Conservation (phyloP, 306 rosid genomes). For the Vicia sativa region DNA sequence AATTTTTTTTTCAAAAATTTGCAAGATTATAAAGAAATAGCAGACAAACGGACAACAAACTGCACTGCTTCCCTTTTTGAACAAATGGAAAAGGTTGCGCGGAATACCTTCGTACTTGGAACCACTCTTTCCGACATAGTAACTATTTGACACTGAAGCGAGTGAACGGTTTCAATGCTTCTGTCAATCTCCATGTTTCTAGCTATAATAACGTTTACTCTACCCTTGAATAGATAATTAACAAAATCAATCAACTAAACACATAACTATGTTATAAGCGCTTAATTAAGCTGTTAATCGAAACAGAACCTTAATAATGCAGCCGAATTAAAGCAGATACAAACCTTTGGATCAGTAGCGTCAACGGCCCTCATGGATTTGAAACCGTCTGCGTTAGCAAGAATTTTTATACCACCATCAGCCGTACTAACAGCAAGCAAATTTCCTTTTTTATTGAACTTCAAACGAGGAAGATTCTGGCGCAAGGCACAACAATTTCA, state of each 20-base stretch:
- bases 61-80: no score
- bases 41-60: no score
- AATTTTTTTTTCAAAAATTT: slow-evolving; percentile 4
- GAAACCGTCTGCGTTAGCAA: slow-evolving; percentile 64
- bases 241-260: slow-evolving; percentile 1
- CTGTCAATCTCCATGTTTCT: slow-evolving; percentile 55
- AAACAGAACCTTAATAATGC: neutral
- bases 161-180: slow-evolving; percentile 57
- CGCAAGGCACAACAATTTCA: slow-evolving; percentile 33
- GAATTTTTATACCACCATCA: slow-evolving; percentile 64
- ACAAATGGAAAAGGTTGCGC: slow-evolving; percentile 11
- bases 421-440: slow-evolving; percentile 76
- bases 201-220: slow-evolving; percentile 39
- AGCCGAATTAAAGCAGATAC: neutral
- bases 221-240: slow-evolving; percentile 43
- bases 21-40: no score
- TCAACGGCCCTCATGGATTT: slow-evolving; percentile 53
- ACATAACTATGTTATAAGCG: neutral
- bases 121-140: slow-evolving; percentile 59
- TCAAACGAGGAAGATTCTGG: slow-evolving; percentile 74
- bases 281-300: neutral
- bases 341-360: slow-evolving; percentile 53
- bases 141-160: slow-evolving; percentile 48
- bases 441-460: slow-evolving; percentile 78
- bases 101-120: slow-evolving; percentile 56